Evolutionary conservation across 2,329 filamentous ascomycete species (phyloP), one percentile per base, ranked within the genome.

Genomic region (Chaetomium sp.): DNA sequence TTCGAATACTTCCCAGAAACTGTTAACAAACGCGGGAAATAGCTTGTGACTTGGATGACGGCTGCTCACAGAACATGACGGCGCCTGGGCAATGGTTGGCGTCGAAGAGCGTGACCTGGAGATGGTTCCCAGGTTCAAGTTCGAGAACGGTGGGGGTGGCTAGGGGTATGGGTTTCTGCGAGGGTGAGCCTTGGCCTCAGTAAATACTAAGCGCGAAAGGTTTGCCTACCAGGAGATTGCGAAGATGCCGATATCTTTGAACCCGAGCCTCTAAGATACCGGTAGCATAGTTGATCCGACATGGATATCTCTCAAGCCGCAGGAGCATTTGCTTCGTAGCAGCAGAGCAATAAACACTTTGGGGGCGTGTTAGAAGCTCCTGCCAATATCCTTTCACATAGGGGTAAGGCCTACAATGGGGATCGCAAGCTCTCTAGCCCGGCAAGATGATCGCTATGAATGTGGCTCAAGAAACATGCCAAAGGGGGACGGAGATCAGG

Each of bases 41-140:
- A 11, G 1, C 19, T 27, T 27, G 19, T 27, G 19, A 27, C 19
- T 1, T 0, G 8, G 4, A 14, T 1, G 5, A 0, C 32, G 2
- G 69, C 78, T 60, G 69, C 79, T 61, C 67, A 83, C 80, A 75
- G 66, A 96, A 96, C 90, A 96, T 95, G 14, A 94, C 89, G 14
- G 90, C 85, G 0, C 92, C 91, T 0, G 87, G 80, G 64, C 92
- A 97, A 67, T 96, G 92, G 64, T 97, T 96, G 1, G 92, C 91
- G 72, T 96, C 87, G 51, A 96, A 81, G 0, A 96, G 76, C 0
- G 91, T 96, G 14, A 95, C 89, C 47, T 85, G 83, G 32, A 96
- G 83, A n/a, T 72, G 74, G 47, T 80, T 79, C 1, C 81, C 81
- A 0, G 86, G 88, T 1, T 76, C 77, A 2, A 96, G 76, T 65